Percentiles rank a stretch among this genome's conserved stretches.
These are phyloP conservation scores for Tardiomyces depauwii DNA, from an alignment of 1,139 yeast species.

Conservation along the genomic window DNA sequence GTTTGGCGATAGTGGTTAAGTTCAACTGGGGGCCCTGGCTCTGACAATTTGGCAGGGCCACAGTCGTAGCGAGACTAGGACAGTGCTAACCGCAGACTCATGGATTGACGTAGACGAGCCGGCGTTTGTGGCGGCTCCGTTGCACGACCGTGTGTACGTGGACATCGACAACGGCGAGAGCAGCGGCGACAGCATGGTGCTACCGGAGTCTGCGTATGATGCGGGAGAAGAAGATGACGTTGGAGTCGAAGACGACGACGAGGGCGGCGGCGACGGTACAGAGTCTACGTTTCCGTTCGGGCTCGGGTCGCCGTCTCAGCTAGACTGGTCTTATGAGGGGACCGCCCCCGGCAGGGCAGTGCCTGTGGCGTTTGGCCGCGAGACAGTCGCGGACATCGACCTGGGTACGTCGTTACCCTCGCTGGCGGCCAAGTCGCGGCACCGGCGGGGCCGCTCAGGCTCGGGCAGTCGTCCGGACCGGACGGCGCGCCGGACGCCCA, in stretches of 20 bases:
- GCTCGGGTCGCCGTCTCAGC: neutral
- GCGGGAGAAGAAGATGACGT: neutral
- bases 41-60: too few relatives aligned
- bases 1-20: too few relatives aligned
- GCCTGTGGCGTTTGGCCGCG: neutral
- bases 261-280: neutral
- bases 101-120: neutral
- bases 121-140: neutral
- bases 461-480: too few relatives aligned
- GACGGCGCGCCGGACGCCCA: constrained; percentile 1
- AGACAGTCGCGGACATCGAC: constrained; percentile 2
- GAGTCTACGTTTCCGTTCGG: too few relatives aligned
- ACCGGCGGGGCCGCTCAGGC: constrained; percentile 1
- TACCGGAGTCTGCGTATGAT: neutral
- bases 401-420: constrained; percentile 2
- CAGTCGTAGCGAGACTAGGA: neutral
- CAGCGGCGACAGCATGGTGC: neutral
- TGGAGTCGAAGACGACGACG: neutral
- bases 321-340: neutral
- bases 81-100: neutral
- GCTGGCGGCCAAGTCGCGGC: constrained; percentile 1
- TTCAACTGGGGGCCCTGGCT: too few relatives aligned
- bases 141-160: neutral
- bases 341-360: neutral
- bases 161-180: neutral